Evolutionary conservation across 176 grass and related monocot species (phyloP).

Genomic region (Eragrostis nindensis): DNA sequence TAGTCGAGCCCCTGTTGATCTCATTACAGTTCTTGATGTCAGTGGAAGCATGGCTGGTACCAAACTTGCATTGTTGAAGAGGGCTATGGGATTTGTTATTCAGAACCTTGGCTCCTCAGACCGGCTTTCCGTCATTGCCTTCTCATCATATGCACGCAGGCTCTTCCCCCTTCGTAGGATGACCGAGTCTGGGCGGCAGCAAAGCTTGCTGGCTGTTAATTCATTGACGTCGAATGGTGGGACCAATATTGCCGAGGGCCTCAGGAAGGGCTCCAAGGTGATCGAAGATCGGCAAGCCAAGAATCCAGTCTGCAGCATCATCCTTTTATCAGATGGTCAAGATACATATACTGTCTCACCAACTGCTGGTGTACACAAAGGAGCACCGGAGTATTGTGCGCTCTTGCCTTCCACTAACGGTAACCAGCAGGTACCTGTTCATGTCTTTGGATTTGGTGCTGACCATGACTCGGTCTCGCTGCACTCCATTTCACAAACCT

Average conservation of each 20-base stretch:
- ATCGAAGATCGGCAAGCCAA: constrained; percentile 81
- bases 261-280: constrained; percentile 94
- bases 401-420: constrained; percentile 66
- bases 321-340: constrained; percentile 90
- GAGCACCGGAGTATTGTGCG: constrained; percentile 57
- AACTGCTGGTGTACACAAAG: constrained; percentile 55
- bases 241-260: constrained; percentile 88
- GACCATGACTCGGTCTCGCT: constrained; percentile 81
- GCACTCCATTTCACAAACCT: constrained; percentile 89
- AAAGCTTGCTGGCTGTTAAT: constrained; percentile 81
- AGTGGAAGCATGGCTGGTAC: constrained; percentile 97
- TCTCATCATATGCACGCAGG: constrained; percentile 84
- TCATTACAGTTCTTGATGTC: constrained; percentile 94
- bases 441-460: constrained; percentile 86
- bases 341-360: constrained; percentile 78
- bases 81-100: constrained; percentile 98
- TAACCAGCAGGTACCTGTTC: constrained; percentile 67
- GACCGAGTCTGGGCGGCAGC: constrained; percentile 73
- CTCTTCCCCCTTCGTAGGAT: constrained; percentile 86
- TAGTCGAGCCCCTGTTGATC: constrained; percentile 73
- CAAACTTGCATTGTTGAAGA: constrained; percentile 89
- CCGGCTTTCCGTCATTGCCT: constrained; percentile 79
- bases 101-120: constrained; percentile 88
- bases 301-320: constrained; percentile 94
- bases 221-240: constrained; percentile 75